Conservation (phyloP, 1,284 basidiomycete genomes). For the Pseudozyma thailandica region DNA sequence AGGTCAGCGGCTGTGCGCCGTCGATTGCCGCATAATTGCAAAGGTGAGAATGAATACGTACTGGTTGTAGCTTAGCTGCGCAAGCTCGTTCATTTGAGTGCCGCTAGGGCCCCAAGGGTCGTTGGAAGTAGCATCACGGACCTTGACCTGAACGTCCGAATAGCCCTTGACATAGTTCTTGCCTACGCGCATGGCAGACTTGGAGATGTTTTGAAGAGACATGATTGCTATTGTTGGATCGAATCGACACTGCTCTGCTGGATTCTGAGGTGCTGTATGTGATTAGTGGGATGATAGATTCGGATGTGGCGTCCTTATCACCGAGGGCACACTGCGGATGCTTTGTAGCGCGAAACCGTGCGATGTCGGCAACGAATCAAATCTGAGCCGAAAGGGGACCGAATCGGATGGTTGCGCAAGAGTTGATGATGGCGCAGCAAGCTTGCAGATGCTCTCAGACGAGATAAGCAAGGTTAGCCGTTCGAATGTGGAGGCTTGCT, state of each 20-base stretch:
- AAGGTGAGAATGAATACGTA: constrained; percentile 70
- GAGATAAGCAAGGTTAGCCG: neutral
- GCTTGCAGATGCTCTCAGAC: neutral
- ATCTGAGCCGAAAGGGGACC: neutral
- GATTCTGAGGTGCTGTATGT: neutral
- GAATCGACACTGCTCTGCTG: neutral
- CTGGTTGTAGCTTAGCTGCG: constrained; percentile 98
- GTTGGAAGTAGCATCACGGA: constrained; percentile 99
- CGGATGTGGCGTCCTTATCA: neutral
- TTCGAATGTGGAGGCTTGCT: neutral
- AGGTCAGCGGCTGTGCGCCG: neutral
- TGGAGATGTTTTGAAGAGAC: constrained; percentile 66
- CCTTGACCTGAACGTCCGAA: constrained; percentile 81
- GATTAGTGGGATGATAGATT: neutral
- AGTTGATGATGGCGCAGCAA: neutral
- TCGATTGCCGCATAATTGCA: neutral
- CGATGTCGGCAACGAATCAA: neutral
- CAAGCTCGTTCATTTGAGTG: constrained; percentile 96
- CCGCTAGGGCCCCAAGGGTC: constrained; percentile 99
- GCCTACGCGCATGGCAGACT: constrained; percentile 65
- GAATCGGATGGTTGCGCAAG: neutral
- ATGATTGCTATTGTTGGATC: constrained; percentile 18
- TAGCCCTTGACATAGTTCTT: constrained; percentile 68
- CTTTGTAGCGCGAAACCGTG: neutral
- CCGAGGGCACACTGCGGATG: neutral